phyloP scores from a whole-genome alignment of 2,329 filamentous ascomycete genomes.

The Fusarium agapanthi region DNA sequence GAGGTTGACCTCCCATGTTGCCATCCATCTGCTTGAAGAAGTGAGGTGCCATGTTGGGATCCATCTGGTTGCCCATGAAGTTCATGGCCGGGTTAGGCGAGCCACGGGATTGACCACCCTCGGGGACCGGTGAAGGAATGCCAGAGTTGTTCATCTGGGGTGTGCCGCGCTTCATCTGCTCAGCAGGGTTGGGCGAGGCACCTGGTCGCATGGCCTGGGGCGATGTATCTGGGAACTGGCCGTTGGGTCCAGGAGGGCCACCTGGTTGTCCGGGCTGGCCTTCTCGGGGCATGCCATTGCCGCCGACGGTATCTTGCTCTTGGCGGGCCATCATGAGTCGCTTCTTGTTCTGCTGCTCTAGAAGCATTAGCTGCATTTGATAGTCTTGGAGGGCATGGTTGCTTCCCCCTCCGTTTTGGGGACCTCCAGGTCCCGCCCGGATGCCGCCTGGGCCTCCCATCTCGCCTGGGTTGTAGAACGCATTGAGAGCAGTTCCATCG shows the following conservation, averaged over 20 bases:
- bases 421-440: conserved; percentile 60
- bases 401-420: conserved; percentile 61
- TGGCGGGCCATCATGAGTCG: conserved; percentile 83
- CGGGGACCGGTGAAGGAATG: conserved; percentile 76
- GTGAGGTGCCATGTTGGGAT: conserved; percentile 66
- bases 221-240: conserved; percentile 74
- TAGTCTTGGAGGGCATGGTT: conserved; percentile 88
- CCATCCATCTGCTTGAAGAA: conserved; percentile 67
- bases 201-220: conserved; percentile 74
- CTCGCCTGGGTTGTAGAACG: conserved; percentile 71
- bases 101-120: conserved; percentile 71
- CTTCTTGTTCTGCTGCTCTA: conserved; percentile 90
- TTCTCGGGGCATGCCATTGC: conserved; percentile 56
- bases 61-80: conserved; percentile 71
- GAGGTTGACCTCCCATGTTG: conserved; percentile 51
- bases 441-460: conserved; percentile 67
- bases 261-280: conserved; percentile 62
- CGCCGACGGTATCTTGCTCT: conserved; percentile 72
- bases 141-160: conserved; percentile 76
- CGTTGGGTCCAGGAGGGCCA: conserved; percentile 64
- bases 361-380: conserved; percentile 87
- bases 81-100: conserved; percentile 70
- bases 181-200: conserved; percentile 78
- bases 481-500: conserved; percentile 66
- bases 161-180: conserved; percentile 81